Evolutionary conservation across 768 basidiomycete species (phyloP).

Genomic region (Ramaria sp.): DNA sequence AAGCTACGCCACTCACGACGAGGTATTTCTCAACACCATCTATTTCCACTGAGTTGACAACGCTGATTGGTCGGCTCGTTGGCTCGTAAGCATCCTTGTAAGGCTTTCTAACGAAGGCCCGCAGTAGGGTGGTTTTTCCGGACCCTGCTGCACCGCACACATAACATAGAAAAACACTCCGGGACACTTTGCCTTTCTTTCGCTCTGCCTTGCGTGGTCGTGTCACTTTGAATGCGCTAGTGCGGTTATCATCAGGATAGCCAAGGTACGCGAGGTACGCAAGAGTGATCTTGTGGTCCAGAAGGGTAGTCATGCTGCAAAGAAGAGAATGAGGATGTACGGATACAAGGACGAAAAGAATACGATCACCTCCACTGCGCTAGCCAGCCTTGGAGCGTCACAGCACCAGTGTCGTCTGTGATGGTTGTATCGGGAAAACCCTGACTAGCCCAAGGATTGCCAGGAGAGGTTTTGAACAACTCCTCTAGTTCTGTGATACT

Average conservation of each 20-base stretch:
- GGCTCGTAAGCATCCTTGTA: slow-evolving; percentile 72
- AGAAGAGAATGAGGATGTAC: not conserved
- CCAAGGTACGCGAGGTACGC: slow-evolving; percentile 94
- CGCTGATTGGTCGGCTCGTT: slow-evolving; percentile 81
- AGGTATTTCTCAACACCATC: slow-evolving; percentile 93
- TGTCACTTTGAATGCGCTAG: slow-evolving; percentile 77
- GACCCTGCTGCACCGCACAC: slow-evolving; percentile 93
- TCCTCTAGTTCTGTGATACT: slow-evolving; percentile 75
- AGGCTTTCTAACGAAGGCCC: slow-evolving; percentile 78
- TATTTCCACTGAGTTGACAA: slow-evolving; percentile 92
- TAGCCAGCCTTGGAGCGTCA: slow-evolving; percentile 96
- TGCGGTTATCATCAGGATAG: slow-evolving; percentile 71
- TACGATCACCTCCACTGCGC: slow-evolving; percentile 89
- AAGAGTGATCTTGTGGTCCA: slow-evolving; percentile 87
- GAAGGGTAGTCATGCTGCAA: slow-evolving; percentile 85
- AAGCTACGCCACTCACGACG: slow-evolving; percentile 60
- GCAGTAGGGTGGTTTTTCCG: slow-evolving; percentile 83
- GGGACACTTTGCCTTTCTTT: slow-evolving; percentile 74
- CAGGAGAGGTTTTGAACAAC: slow-evolving; percentile 88
- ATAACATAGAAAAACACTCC: slow-evolving; percentile 90
- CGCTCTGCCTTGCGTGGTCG: slow-evolving; percentile 77
- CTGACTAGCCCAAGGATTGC: slow-evolving; percentile 91
- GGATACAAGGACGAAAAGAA: not conserved
- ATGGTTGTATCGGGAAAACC: slow-evolving; percentile 88
- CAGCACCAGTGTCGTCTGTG: slow-evolving; percentile 76